Percentiles rank a stretch among this genome's conserved stretches.
phyloP scores from a whole-genome alignment of 1,139 yeast species.

The Hansenula lynferdii region DNA sequence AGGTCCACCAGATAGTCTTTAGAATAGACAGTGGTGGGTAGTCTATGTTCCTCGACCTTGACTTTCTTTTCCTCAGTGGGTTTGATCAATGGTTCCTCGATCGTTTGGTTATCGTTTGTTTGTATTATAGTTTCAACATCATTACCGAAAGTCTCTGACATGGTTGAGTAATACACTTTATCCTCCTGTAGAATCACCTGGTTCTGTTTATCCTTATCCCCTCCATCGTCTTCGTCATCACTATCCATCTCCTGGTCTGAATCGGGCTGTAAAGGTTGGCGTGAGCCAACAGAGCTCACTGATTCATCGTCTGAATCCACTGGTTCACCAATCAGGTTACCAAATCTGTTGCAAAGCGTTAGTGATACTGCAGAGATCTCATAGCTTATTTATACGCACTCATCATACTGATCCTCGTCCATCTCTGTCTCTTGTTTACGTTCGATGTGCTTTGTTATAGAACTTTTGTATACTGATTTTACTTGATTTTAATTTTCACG shows the following conservation, averaged over 20 bases:
- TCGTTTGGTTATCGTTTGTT: constrained; percentile 47
- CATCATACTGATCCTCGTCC: constrained; percentile 67
- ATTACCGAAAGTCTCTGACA: constrained; percentile 42
- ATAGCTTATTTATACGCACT: constrained; percentile 31
- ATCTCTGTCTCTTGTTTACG: constrained; percentile 8
- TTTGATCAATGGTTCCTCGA: constrained; percentile 61
- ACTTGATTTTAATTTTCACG: no score
- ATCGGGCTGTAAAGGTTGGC: constrained; percentile 9
- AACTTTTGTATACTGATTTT: no score
- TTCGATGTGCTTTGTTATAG: no score
- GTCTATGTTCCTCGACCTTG: constrained; percentile 42
- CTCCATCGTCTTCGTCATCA: constrained; percentile 18
- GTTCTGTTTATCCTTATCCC: constrained; percentile 16
- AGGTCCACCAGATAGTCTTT: constrained; percentile 55
- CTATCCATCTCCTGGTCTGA: constrained; percentile 11
- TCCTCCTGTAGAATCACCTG: constrained; percentile 41
- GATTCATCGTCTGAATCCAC: constrained; percentile 41
- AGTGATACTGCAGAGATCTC: neutral
- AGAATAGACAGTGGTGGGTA: constrained; percentile 60
- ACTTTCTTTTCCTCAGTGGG: constrained; percentile 44
- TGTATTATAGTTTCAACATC: constrained; percentile 65
- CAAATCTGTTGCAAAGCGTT: constrained; percentile 36
- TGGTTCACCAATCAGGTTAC: constrained; percentile 61
- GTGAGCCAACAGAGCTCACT: constrained; percentile 9
- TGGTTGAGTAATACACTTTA: constrained; percentile 36